These are phyloP conservation scores for Pleurotus djamor DNA, from an alignment of 768 basidiomycete genomes.

Conservation along the genomic window DNA sequence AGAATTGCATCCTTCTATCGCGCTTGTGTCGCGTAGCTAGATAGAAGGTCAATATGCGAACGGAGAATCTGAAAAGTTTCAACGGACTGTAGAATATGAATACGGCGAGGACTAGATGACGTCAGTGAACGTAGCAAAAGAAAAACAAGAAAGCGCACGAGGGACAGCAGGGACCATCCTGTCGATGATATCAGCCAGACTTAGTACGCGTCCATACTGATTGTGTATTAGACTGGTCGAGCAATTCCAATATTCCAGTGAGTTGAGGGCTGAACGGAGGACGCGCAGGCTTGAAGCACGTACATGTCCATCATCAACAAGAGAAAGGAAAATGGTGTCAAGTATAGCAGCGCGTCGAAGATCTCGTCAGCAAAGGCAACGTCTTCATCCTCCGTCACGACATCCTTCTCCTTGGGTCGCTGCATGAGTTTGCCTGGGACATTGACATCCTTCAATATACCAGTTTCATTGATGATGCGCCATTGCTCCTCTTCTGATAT, in stretches of 20 bases:
- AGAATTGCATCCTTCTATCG: constrained; percentile 46
- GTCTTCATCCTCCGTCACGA: constrained; percentile 28
- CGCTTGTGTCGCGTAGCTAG: constrained; percentile 68
- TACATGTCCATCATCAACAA: constrained; percentile 86
- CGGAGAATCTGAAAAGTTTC: not conserved
- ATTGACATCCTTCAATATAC: constrained; percentile 43
- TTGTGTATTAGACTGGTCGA: constrained; percentile 64
- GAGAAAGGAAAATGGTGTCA: constrained; percentile 75
- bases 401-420: constrained; percentile 28
- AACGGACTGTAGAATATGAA: constrained; percentile 76
- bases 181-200: constrained; percentile 44
- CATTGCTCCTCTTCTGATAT: constrained; percentile 78
- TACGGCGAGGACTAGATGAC: constrained; percentile 57
- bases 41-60: not conserved
- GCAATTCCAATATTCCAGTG: not conserved
- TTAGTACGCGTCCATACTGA: constrained; percentile 69
- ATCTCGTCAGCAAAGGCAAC: constrained; percentile 62
- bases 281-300: constrained; percentile 20
- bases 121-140: not conserved
- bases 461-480: constrained; percentile 69
- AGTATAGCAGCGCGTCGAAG: constrained; percentile 59
- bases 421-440: constrained; percentile 6
- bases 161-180: constrained; percentile 67
- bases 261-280: too few species aligned
- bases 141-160: constrained; percentile 45